These are phyloP conservation scores for Microascus cirrosus DNA, from an alignment of 2,329 filamentous ascomycete genomes.

Conservation along the genomic window DNA sequence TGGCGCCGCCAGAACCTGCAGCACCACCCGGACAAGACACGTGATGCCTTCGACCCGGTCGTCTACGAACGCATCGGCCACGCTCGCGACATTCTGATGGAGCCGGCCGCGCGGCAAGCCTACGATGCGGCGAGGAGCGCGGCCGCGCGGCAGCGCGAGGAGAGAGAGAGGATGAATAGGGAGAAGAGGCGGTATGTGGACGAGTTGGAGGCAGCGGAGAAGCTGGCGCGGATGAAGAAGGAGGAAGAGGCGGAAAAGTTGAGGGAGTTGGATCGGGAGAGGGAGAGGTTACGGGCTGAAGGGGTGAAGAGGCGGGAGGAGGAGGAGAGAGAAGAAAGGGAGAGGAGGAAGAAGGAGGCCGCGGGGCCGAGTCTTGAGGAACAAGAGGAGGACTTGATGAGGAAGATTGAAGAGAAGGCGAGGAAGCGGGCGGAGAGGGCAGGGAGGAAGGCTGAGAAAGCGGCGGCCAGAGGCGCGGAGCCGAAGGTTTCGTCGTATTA, in stretches of 20 bases:
- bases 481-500: constrained; percentile 6
- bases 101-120: constrained; percentile 56
- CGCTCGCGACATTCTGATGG: constrained; percentile 73
- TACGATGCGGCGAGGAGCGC: constrained; percentile 73
- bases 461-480: constrained; percentile 4
- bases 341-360: constrained; percentile 15
- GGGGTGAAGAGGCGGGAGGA: constrained; percentile 17
- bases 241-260: constrained; percentile 29
- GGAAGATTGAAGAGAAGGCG: constrained; percentile 26
- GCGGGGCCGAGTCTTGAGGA: constrained; percentile 19
- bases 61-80: constrained; percentile 80
- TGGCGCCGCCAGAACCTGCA: constrained; percentile 81
- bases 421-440: constrained; percentile 24
- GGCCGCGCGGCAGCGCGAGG: constrained; percentile 54
- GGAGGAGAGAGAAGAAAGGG: constrained; percentile 17
- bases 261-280: constrained; percentile 24
- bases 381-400: constrained; percentile 11
- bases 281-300: constrained; percentile 17
- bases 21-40: constrained; percentile 88
- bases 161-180: constrained; percentile 63
- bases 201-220: constrained; percentile 71
- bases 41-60: constrained; percentile 60
- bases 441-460: constrained; percentile 14
- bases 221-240: constrained; percentile 49
- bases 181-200: constrained; percentile 69